Conservation (phyloP, 2,329 filamentous ascomycete genomes). For the Penicillium sumatraense region DNA sequence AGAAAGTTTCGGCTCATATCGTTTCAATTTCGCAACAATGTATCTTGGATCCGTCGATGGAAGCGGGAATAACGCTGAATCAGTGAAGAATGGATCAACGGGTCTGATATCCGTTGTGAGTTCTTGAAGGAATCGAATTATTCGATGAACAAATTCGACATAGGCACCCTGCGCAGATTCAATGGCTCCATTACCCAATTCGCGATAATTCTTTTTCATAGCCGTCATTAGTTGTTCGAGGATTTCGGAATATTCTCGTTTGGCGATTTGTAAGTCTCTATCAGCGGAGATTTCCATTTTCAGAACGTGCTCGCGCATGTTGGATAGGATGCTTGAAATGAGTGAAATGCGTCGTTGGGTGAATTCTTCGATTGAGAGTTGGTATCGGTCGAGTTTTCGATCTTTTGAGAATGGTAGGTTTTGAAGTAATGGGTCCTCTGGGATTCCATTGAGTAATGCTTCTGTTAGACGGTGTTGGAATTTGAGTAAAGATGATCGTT, state of each 20-base stretch:
- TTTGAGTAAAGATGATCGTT: conserved; percentile 64
- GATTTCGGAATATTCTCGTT: conserved; percentile 54
- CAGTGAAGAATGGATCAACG: conserved; percentile 64
- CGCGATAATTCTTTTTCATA: conserved; percentile 66
- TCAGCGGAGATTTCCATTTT: conserved; percentile 36
- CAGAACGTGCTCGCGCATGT: conserved; percentile 60
- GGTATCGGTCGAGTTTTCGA: conserved; percentile 41
- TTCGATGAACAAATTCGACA: conserved; percentile 64
- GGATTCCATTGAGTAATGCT: conserved; percentile 56
- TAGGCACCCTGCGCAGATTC: conserved; percentile 55
- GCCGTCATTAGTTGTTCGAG: conserved; percentile 62
- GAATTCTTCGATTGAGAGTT: conserved; percentile 58
- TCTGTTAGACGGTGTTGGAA: conserved; percentile 63
- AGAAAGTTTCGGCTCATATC: conserved; percentile 60
- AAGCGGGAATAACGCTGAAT: conserved; percentile 63
- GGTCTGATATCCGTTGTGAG: conserved; percentile 60
- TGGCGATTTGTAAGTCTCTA: conserved; percentile 41
- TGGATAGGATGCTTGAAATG: conserved; percentile 61
- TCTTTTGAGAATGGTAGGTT: conserved; percentile 62
- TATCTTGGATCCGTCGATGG: conserved; percentile 65
- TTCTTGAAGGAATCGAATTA: conserved; percentile 65
- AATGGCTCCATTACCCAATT: conserved; percentile 47
- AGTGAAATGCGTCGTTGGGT: conserved; percentile 58
- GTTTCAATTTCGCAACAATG: conserved; percentile 64
- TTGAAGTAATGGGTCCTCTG: conserved; percentile 53